These are phyloP conservation scores for Mycena rosella DNA, from an alignment of 768 basidiomycete species.

Conservation along the genomic window DNA sequence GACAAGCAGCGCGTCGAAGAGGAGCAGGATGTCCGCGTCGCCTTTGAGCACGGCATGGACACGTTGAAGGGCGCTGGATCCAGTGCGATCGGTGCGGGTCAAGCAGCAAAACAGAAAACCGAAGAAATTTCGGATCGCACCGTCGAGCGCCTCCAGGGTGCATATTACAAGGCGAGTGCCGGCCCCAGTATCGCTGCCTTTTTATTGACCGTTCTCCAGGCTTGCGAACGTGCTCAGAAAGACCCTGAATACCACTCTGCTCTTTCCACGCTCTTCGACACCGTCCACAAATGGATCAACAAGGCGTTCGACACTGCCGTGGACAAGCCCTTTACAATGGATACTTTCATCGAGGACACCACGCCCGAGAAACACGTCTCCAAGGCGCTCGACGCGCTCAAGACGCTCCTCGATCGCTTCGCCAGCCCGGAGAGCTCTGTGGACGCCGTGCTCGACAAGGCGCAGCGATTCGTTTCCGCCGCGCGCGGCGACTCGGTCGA, in stretches of 20 bases:
- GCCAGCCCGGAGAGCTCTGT: slow-evolving; percentile 59
- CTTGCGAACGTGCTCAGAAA: slow-evolving; percentile 73
- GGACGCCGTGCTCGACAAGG: slow-evolving; percentile 58
- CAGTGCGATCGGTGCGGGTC: slow-evolving; percentile 65
- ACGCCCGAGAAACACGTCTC: slow-evolving; percentile 28
- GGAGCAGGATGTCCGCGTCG: slow-evolving; percentile 62
- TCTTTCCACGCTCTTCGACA: slow-evolving; percentile 68
- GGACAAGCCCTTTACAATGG: slow-evolving; percentile 58
- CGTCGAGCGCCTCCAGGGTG: slow-evolving; percentile 58
- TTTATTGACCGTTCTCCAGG: slow-evolving; percentile 48
- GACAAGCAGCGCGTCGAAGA: slow-evolving; percentile 63
- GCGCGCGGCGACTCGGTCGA: slow-evolving; percentile 64
- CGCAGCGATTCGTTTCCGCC: slow-evolving; percentile 59
- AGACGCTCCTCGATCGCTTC: slow-evolving; percentile 63
- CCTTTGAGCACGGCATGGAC: slow-evolving; percentile 79
- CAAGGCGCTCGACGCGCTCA: slow-evolving; percentile 42
- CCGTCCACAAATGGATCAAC: slow-evolving; percentile 70
- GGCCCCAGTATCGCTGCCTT: no score
- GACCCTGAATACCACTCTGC: slow-evolving; percentile 71
- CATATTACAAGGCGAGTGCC: slow-evolving; percentile 62
- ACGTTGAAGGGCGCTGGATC: slow-evolving; percentile 69
- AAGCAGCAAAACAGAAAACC: slow-evolving; percentile 55
- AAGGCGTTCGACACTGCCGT: slow-evolving; percentile 63
- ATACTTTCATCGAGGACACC: slow-evolving; percentile 27
- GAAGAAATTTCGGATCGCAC: slow-evolving; percentile 62